These are phyloP conservation scores for Rhododendron griersonianum DNA, from an alignment of 148 eudicot species.

Conservation along the genomic window DNA sequence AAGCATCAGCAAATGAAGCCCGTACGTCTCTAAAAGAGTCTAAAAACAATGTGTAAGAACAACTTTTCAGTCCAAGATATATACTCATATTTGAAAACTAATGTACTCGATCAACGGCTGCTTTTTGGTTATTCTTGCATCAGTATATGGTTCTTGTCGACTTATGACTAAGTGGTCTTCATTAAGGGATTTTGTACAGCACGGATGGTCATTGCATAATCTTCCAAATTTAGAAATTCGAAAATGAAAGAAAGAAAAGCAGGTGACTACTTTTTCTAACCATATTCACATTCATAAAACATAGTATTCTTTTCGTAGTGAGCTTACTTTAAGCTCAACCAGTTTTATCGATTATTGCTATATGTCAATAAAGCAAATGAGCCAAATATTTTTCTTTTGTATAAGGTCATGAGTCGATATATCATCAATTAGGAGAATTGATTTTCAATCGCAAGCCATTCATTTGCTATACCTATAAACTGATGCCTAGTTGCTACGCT, in stretches of 20 bases:
- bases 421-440: background rate
- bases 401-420: background rate
- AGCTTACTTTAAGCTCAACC: background rate
- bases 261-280: background rate
- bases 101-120: background rate
- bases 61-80: conserved; percentile 1
- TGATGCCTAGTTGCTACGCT: background rate
- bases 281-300: background rate
- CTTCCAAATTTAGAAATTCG: background rate
- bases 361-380: background rate
- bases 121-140: background rate
- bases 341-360: too few species aligned
- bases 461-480: background rate
- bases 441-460: background rate
- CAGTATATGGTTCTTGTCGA: background rate
- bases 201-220: background rate
- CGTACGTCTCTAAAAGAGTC: too few species aligned
- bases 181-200: background rate
- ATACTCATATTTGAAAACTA: background rate
- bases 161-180: background rate
- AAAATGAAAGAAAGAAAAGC: background rate
- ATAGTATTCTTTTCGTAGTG: background rate
- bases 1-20: too few species aligned
- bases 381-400: background rate
- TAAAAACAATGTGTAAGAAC: background rate